Percentiles rank a stretch among this genome's conserved stretches.
Evolutionary conservation across 306 rosid species (phyloP).

Genomic region (Carpinus viminea): DNA sequence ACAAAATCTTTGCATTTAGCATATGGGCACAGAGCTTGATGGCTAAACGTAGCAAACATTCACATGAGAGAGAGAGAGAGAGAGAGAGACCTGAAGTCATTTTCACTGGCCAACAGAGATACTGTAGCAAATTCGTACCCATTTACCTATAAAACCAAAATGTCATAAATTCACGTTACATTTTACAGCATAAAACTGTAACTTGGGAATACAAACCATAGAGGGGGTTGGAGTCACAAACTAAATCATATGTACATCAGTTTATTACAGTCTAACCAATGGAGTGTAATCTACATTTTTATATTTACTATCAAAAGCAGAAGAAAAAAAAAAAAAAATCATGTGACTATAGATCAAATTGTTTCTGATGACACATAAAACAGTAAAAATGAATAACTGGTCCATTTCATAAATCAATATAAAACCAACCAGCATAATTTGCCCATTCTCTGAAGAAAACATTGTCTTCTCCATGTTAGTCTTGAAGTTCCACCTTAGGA

Average conservation of each 20-base stretch:
- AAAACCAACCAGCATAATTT: constrained; percentile 74
- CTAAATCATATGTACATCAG: neutral
- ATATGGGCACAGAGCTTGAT: constrained; percentile 2
- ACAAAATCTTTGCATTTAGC: constrained; percentile 1
- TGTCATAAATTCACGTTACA: constrained; percentile 15
- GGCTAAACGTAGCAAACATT: constrained; percentile 17
- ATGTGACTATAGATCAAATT: constrained; percentile 16
- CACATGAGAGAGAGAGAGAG: constrained; percentile 6
- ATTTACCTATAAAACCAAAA: constrained; percentile 59
- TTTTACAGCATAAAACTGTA: constrained; percentile 12
- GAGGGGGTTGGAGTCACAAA: neutral
- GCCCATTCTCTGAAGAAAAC: constrained; percentile 68
- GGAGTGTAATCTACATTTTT: neutral
- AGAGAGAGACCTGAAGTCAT: constrained; percentile 63
- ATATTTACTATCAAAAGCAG: constrained; percentile 8
- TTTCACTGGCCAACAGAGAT: constrained; percentile 58
- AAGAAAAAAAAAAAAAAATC: constrained; percentile 13
- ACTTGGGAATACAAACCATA: neutral
- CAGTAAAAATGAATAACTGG: constrained; percentile 1
- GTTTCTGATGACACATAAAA: constrained; percentile 15
- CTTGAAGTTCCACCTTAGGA: constrained; percentile 78
- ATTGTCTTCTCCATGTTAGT: constrained; percentile 65
- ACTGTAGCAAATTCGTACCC: constrained; percentile 66
- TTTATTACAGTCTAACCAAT: neutral
- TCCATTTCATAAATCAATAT: constrained; percentile 19